Percentiles rank a stretch among this genome's conserved stretches.
Conservation (phyloP, 192 early-diverging fungal genomes). For the Coemansia javaensis region DNA sequence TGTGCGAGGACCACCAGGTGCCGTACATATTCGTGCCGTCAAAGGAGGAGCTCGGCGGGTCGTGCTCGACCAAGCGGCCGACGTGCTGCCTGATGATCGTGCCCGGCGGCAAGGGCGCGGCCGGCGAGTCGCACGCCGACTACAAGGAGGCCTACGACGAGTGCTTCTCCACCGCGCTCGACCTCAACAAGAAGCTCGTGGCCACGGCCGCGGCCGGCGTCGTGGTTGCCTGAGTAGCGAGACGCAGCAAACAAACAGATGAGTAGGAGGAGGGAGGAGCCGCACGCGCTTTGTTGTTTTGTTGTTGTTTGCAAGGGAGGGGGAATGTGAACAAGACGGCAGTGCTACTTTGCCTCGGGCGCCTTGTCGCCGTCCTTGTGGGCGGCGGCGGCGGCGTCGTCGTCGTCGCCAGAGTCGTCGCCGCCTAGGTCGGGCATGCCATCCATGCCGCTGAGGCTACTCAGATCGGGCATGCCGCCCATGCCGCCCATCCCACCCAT, state of each 20-base stretch:
- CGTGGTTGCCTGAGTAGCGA: conserved; percentile 9
- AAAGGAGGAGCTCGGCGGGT: conserved; percentile 90
- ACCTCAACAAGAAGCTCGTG: conserved; percentile 64
- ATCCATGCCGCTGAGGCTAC: conserved; percentile 10
- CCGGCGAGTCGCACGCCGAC: conserved; percentile 64
- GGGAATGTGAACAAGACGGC: no score
- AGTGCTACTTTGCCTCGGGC: no score
- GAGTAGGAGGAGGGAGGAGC: no score
- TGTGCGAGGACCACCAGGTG: conserved; percentile 94
- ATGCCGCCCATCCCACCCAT: conserved; percentile 52
- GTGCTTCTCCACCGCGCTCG: conserved; percentile 71
- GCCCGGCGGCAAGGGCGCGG: conserved; percentile 67
- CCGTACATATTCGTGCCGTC: conserved; percentile 96
- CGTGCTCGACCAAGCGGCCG: conserved; percentile 91
- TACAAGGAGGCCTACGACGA: conserved; percentile 88
- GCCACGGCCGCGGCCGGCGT: conserved; percentile 40
- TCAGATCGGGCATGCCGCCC: conserved; percentile 50
- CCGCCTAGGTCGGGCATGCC: conserved; percentile 15
- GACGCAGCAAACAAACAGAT: no score
- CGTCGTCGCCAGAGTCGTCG: neutral
- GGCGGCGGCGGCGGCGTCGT: conserved; percentile 12
- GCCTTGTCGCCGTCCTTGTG: no score
- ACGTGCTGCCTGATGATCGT: conserved; percentile 90
- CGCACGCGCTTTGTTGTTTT: no score
- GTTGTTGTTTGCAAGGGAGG: no score